phyloP scores from a whole-genome alignment of 2,329 filamentous ascomycete genomes.

The Colletotrichum karsti region DNA sequence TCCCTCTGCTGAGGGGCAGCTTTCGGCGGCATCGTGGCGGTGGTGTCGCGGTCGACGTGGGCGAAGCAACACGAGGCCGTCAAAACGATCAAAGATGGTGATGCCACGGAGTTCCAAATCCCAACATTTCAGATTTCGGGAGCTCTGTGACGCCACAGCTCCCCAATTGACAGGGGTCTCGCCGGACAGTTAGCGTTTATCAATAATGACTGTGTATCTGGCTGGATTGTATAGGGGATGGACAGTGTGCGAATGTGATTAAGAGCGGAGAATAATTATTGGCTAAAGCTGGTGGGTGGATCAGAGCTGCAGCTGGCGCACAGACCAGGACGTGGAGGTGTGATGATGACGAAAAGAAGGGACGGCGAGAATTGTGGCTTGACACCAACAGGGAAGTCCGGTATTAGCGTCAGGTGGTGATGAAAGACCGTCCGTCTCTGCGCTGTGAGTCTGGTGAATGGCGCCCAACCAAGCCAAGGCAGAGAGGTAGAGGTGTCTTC shows the following conservation, averaged over 20 bases:
- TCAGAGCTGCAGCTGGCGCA: constrained; percentile 18
- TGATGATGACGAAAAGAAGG: constrained; percentile 23
- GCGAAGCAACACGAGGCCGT: constrained; percentile 14
- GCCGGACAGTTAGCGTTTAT: not conserved
- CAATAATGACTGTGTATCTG: fast-evolving
- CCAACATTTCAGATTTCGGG: constrained; percentile 29
- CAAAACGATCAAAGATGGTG: constrained; percentile 8
- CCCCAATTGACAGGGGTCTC: constrained; percentile 19
- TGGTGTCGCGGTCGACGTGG: constrained; percentile 23
- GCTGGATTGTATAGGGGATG: fast-evolving
- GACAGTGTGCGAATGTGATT: not conserved
- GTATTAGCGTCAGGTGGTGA: constrained; percentile 24
- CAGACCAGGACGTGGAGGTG: not conserved
- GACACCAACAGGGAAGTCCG: constrained; percentile 18
- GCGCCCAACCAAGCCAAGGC: not conserved
- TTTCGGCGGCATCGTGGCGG: constrained; percentile 49
- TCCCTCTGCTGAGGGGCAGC: constrained; percentile 38
- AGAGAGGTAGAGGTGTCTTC: not conserved
- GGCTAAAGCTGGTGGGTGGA: constrained; percentile 10
- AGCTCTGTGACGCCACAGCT: constrained; percentile 30
- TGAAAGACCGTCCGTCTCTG: constrained; percentile 7
- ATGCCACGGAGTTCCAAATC: constrained; percentile 22
- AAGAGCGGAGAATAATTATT: not conserved
- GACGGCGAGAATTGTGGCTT: constrained; percentile 19
- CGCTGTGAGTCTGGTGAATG: no score